Base-by-base conservation (phyloP, 1,284 basidiomycete genomes). In the Ustilago bromivora region DNA sequence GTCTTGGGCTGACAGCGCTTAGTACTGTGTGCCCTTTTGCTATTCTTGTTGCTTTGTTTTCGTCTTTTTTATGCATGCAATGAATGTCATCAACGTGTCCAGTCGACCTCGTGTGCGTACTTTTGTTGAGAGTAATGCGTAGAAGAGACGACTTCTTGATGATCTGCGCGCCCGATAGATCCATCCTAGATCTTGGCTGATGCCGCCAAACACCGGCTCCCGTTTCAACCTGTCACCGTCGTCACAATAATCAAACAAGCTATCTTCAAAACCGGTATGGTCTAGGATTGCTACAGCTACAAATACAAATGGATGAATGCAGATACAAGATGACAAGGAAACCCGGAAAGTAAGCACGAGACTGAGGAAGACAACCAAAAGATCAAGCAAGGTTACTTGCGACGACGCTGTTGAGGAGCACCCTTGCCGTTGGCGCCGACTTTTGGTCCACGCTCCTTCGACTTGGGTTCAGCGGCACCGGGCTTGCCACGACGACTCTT, bases 401-500 rank as follows among this genome's bases (percentile, higher is more conserved):
- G 66, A 63, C 74, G 74, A 60, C 67, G 63, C 47, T 57, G 63
- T 57, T 69, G 75, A 43, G 66, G 43, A 28, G 65, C 78, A 15
- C 71, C 79, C 60, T 82, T 82, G 49, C 78, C 78, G 61, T 83
- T 83, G 23, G 71, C 82, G 53, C 82, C 82, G 15, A 83, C 68
- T 35, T 79, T 80, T 36, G 75, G 68, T 4, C 80, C 81, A 34
- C 81, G 71, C 65, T 82, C 77, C 57, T 75, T 78, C n/a, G 68
- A 57, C 66, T 75, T 74, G 17, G 71, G 69, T 31, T 75, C 76
- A 47, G 65, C 58, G 7, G 66, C 63, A 11, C 61, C 74, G 15
- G 72, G 67, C 61, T 78, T 76, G 61, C 92, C 91, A 61, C 73
- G 79, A 40, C 84, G 74, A 65, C 83, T 85, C 79, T 83, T 82